Evolutionary conservation across 2,329 filamentous ascomycete species (phyloP).

Genomic region (Nemania sp.): DNA sequence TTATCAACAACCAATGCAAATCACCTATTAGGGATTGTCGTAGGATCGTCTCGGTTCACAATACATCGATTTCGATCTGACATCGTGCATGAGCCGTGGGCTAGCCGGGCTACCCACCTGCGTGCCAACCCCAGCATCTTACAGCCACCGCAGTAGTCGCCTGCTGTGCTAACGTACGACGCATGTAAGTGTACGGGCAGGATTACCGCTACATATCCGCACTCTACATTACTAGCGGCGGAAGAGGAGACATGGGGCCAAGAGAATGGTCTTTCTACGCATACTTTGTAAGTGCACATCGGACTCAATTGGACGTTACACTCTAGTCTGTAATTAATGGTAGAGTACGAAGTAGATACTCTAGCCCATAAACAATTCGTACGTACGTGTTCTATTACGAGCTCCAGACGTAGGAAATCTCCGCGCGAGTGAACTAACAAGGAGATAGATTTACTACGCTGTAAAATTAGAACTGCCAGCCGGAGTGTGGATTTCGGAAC

Average conservation of each 20-base stretch:
- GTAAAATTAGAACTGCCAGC: conserved; percentile 22
- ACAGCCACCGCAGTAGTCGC: conserved; percentile 28
- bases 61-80: conserved; percentile 37
- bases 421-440: too few species aligned
- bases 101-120: conserved; percentile 30
- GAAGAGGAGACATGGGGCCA: conserved; percentile 29
- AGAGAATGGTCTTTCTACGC: conserved; percentile 4
- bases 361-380: too few species aligned
- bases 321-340: too few species aligned
- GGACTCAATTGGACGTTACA: too few species aligned
- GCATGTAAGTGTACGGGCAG: conserved; percentile 35
- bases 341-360: too few species aligned
- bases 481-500: conserved; percentile 28
- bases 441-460: neutral
- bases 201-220: conserved; percentile 40
- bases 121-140: conserved; percentile 28
- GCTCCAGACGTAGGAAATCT: conserved; percentile 18
- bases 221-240: conserved; percentile 40
- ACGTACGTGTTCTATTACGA: too few species aligned
- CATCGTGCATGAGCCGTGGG: conserved; percentile 40
- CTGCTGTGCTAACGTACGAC: conserved; percentile 33
- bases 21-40: conserved; percentile 20
- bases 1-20: conserved; percentile 11
- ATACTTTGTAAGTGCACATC: too few species aligned
- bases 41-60: conserved; percentile 33